Evolutionary conservation across 2,329 filamentous ascomycete species (phyloP).

Genomic region (Didymosphaeria variabile): DNA sequence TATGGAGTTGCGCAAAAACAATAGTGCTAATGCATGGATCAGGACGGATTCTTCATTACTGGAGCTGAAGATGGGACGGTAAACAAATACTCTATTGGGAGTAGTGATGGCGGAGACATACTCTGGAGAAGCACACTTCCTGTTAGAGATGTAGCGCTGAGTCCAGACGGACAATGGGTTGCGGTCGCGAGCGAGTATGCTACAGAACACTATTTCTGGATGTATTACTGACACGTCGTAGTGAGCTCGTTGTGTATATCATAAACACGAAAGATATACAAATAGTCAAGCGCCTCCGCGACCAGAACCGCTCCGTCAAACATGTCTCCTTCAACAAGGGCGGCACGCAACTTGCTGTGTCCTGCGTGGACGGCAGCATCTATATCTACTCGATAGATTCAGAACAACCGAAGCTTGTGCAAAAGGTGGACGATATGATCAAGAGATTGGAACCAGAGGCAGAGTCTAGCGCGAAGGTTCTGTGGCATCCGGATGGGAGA

Average conservation of each 20-base stretch:
- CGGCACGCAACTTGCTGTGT: conserved; percentile 78
- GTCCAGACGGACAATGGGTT: conserved; percentile 83
- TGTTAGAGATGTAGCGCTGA: conserved; percentile 84
- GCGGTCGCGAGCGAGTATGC: conserved; percentile 91
- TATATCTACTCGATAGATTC: conserved; percentile 87
- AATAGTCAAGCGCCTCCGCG: conserved; percentile 78
- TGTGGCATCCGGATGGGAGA: conserved; percentile 94
- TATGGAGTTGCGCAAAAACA: not conserved
- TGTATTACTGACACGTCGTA: conserved; percentile 38
- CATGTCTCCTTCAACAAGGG: conserved; percentile 88
- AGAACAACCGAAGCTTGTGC: conserved; percentile 81
- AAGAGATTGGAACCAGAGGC: conserved; percentile 78
- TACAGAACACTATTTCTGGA: not conserved
- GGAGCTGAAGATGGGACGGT: conserved; percentile 97
- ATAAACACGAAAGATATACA: conserved; percentile 83
- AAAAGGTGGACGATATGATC: conserved; percentile 87
- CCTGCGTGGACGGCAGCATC: conserved; percentile 86
- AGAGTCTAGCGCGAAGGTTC: conserved; percentile 76
- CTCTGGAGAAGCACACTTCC: conserved; percentile 69
- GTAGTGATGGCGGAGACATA: conserved; percentile 13
- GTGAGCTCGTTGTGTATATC: conserved; percentile 87
- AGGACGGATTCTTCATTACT: conserved; percentile 85
- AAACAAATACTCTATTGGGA: conserved; percentile 80
- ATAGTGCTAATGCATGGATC: conserved; percentile 27
- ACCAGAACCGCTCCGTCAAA: conserved; percentile 88